These are phyloP conservation scores for Microbotryum lychnidis-dioicae DNA, from an alignment of 1,284 basidiomycete species.

Conservation along the genomic window DNA sequence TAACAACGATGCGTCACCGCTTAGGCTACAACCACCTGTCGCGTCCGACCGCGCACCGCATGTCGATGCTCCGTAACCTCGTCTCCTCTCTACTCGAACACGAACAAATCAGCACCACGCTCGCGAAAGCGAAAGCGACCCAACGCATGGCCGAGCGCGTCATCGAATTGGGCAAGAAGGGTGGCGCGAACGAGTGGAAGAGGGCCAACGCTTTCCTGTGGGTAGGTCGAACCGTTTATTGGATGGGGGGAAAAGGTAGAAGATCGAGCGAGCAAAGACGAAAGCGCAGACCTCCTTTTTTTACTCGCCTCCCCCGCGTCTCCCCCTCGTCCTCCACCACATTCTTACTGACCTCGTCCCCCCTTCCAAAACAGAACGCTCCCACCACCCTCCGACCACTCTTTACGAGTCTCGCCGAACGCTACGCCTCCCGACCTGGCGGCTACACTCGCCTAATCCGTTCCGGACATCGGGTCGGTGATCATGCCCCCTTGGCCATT, in stretches of 20 bases:
- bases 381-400: conserved; percentile 58
- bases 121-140: conserved; percentile 90
- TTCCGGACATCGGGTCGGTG: conserved; percentile 77
- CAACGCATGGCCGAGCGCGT: conserved; percentile 91
- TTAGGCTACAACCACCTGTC: conserved; percentile 16
- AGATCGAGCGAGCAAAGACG: no score
- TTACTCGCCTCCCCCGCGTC: no score
- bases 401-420: conserved; percentile 66
- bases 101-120: conserved; percentile 91
- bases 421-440: conserved; percentile 75
- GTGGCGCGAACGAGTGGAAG: conserved; percentile 35
- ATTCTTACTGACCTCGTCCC: no score
- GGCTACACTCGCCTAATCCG: conserved; percentile 94
- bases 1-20: conserved; percentile 19
- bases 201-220: conserved; percentile 53
- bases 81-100: conserved; percentile 92
- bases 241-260: no score
- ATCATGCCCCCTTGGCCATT: conserved; percentile 88
- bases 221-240: conserved; percentile 32
- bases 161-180: conserved; percentile 80
- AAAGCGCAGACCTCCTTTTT: no score
- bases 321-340: not conserved
- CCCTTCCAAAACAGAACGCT: conserved; percentile 30
- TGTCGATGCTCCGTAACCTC: conserved; percentile 56
- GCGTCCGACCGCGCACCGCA: conserved; percentile 32